These are phyloP conservation scores for Pouteria campechiana DNA, from an alignment of 179 eudicot genomes.

Conservation along the genomic window DNA sequence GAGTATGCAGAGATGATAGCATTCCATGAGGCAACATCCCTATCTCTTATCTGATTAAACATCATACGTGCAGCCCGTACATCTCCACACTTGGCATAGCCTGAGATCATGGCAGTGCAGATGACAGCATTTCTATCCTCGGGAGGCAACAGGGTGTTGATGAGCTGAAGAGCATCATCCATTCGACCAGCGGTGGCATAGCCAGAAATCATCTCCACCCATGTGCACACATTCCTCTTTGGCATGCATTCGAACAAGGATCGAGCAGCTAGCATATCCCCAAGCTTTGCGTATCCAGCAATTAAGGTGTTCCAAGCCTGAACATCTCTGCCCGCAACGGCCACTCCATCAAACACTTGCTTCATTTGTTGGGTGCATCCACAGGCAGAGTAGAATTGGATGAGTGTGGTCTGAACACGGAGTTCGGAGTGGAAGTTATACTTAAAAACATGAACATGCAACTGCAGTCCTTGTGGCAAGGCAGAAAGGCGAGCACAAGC, in stretches of 20 bases:
- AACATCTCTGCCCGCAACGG: too few relatives aligned
- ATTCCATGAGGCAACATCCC: constrained; percentile 14
- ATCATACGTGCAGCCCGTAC: constrained; percentile 6
- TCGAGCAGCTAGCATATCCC: constrained; percentile 5
- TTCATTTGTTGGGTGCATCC: too few relatives aligned
- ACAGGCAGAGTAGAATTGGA: too few relatives aligned
- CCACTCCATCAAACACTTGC: too few relatives aligned
- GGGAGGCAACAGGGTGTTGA: constrained; percentile 13
- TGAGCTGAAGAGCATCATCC: constrained; percentile 9
- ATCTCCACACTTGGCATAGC: constrained; percentile 3
- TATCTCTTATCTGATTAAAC: constrained; percentile 6
- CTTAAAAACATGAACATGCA: too few relatives aligned
- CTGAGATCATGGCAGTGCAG: constrained; percentile 16
- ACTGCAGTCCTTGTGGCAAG: too few relatives aligned
- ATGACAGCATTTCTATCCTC: constrained; percentile 11
- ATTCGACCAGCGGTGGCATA: constrained; percentile 10
- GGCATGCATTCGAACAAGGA: constrained; percentile 8
- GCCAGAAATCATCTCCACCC: constrained; percentile 13
- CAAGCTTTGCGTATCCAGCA: constrained; percentile 9
- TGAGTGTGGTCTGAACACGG: too few relatives aligned
- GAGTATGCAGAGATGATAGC: constrained; percentile 17
- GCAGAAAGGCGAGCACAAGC: too few relatives aligned
- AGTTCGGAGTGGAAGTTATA: too few relatives aligned
- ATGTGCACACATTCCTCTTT: constrained; percentile 5
- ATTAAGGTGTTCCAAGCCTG: constrained; percentile 12